Base-by-base conservation (phyloP, 768 basidiomycete species). In the Podaxis carcinomalis region DNA sequence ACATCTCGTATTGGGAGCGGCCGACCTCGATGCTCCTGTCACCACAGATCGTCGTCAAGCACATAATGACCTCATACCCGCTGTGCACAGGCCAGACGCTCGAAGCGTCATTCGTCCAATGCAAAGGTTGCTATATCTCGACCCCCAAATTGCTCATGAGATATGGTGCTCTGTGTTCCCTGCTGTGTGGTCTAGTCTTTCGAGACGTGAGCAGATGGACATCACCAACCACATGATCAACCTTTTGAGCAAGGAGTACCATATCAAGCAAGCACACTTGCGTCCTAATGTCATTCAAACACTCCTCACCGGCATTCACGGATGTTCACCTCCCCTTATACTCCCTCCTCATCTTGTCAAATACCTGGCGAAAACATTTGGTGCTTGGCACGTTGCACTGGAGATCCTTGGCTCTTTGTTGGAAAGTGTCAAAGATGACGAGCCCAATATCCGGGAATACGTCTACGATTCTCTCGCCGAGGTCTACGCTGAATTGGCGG, bases 261-360 rank as follows among this genome's bases (percentile, higher is more conserved):
- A 98, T 70, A 82, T 89, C 66, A 88, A 88, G 65, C 95, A 98
- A 73, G 85, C 89, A 5, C 91, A 94, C 47, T 72, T 92, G 68
- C 88, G 93, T 11, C 95, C 95, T 2, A 98, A 98, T 70, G 84
- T 96, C 61, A 85, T 98, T 50, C 90, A 97, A 70, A 94, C 94
- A 0, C 79, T 99, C 28, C 86, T 99, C 23, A 83, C 83, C 19
- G 93, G 93, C 1, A 81, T 92, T 44, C 86, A 92, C 42, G 84
- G 88, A n/a, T 97, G 95, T 71, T 84, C 80, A 6, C 93, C 95
- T 4, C 83, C 90, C 0, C 89, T 97, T 82, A 86, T 84, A 32
- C 80, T 99, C 2, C 97, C 97, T 6, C 95, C 97, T 10, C 91
- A 96, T 68, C 85, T 99, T 37, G 83, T 98, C 66, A 98, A 98